A percentile compares a stretch with the other conserved stretches of the same genome.
Evolutionary conservation across 495 filamentous ascomycete species (phyloP).

Genomic region (Venustampulla echinocandica): DNA sequence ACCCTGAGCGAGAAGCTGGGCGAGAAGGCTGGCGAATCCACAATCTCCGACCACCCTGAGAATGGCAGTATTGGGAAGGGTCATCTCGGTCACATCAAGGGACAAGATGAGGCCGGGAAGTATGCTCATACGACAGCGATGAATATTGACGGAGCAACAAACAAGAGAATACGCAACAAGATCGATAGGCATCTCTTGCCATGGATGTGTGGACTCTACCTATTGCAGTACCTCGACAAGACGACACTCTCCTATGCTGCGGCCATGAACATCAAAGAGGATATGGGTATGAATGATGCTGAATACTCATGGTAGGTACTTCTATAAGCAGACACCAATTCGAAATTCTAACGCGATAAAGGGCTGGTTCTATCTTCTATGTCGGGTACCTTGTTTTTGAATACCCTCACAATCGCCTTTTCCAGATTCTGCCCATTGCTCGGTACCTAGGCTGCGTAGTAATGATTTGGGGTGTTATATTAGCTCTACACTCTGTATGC

Average conservation of each 20-base stretch:
- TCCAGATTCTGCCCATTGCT: background rate
- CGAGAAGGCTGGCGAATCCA: too few relatives aligned
- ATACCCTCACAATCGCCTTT: background rate
- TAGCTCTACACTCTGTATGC: background rate
- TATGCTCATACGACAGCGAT: background rate
- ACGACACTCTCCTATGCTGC: background rate
- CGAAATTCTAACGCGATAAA: background rate
- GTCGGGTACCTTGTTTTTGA: background rate
- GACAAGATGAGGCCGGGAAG: background rate
- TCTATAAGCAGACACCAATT: too few relatives aligned
- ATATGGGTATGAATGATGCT: background rate
- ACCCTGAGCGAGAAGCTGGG: too few relatives aligned
- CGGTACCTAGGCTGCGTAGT: background rate
- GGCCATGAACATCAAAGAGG: background rate
- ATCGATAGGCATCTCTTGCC: background rate
- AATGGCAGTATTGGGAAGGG: too few relatives aligned
- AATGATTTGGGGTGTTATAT: background rate
- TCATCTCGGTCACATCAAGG: too few relatives aligned
- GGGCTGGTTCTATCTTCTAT: background rate
- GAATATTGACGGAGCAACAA: background rate
- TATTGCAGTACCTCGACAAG: background rate
- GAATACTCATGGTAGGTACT: background rate
- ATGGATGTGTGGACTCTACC: background rate
- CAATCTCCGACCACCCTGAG: too few relatives aligned
- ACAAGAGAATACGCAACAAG: background rate